Base-by-base conservation (phyloP, 208 protist species). In the Novymonas esmeraldas region DNA sequence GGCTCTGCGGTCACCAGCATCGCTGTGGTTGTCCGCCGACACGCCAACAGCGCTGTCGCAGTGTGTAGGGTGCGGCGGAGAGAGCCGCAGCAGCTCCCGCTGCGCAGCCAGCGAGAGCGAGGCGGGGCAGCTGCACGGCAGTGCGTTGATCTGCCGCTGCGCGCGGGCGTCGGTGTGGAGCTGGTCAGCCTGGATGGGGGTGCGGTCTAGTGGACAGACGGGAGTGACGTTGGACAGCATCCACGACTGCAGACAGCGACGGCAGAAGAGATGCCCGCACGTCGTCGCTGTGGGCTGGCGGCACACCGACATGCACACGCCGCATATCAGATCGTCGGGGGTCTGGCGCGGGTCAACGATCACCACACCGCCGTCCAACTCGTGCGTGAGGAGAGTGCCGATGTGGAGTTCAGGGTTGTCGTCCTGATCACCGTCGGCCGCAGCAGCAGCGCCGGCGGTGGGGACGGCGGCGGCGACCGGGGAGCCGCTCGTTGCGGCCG, bases 61-160 rank as follows among this genome's bases (percentile, higher is more conserved):
- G 16, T 13, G 24, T 14, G 20, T 36, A 46, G 1, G 2, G 6
- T 28, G 24, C 0, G 22, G 22, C 10, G 38, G 46, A 26, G 36
- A 9, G 18, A 61, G 44, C 9, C 34, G 59, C 28, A n/a, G 45
- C 44, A 64, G 45, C 42, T 29, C 45, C 31, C 5, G 34, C 26
- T 64, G 59, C 45, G 3, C n/a, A 10, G 28, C 26, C 2, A 9
- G 45, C 26, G 59, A 39, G 6, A 64, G 59, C 20, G 59, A 64
- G 20, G 44, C 59, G 44, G 59, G 59, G 16, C 59, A 64, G 45
- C 45, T 24, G 33, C 59, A 64, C 4, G 4, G 45, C 14, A 64
- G 45, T 16, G 31, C 31, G 33, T 64, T 64, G 44, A 64, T 64
- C 59, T 64, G 59, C 38, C 59, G 59, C 59, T 64, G 59, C 42